Percentiles rank a stretch among this genome's conserved stretches.
These are phyloP conservation scores for Corymbia maculata DNA, from an alignment of 345 rosid species.

Conservation along the genomic window DNA sequence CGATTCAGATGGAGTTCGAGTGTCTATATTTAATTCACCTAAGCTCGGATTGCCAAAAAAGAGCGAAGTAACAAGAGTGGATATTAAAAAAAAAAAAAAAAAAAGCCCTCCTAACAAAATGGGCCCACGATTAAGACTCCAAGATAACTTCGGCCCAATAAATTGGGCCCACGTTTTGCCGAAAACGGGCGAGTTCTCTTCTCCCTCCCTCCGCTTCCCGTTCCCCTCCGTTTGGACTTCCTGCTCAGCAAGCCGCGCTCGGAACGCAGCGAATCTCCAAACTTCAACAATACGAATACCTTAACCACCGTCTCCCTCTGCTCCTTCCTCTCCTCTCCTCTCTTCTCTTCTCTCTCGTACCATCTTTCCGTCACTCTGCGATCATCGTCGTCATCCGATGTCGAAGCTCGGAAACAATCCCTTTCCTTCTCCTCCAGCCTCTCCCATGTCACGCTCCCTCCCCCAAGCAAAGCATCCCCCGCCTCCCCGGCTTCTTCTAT, in stretches of 20 bases:
- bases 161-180: neutral
- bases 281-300: neutral
- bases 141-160: neutral
- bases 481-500: slow-evolving; percentile 8
- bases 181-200: neutral
- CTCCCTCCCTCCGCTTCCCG: neutral
- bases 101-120: too few relatives aligned
- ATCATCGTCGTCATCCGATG: neutral
- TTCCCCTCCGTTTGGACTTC: neutral
- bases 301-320: neutral
- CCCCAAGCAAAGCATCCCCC: slow-evolving; percentile 36
- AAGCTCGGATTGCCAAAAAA: too few relatives aligned
- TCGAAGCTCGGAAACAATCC: slow-evolving; percentile 39
- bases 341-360: neutral
- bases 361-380: neutral
- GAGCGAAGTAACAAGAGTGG: too few relatives aligned
- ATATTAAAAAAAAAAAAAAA: too few relatives aligned
- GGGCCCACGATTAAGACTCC: neutral
- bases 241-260: neutral
- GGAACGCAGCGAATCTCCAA: neutral
- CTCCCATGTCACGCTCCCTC: slow-evolving; percentile 24
- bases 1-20: too few relatives aligned
- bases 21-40: too few relatives aligned
- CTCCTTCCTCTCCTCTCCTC: neutral
- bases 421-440: slow-evolving; percentile 40